These are phyloP conservation scores for Aurinia saxatilis DNA, from an alignment of 345 rosid genomes.

Conservation along the genomic window DNA sequence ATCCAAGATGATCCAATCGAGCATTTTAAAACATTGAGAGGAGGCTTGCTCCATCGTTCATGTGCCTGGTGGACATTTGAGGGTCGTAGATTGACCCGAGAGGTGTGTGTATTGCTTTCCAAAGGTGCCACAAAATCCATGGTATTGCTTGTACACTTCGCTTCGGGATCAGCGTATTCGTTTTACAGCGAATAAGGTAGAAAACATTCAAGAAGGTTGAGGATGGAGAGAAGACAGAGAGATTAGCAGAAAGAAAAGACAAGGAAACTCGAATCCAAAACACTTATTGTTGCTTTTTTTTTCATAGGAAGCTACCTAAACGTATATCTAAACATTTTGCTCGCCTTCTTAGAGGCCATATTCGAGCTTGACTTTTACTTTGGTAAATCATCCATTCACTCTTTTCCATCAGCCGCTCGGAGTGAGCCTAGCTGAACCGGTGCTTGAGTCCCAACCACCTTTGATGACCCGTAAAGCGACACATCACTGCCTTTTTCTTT, in stretches of 20 bases:
- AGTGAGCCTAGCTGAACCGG: conserved; percentile 94
- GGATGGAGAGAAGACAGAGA: too few relatives aligned
- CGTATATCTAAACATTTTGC: neutral
- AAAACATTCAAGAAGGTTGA: too few relatives aligned
- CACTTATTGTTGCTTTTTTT: conserved; percentile 16
- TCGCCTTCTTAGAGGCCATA: conserved; percentile 10
- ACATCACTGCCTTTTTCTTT: conserved; percentile 67
- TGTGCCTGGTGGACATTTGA: too few relatives aligned
- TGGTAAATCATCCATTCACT: conserved; percentile 30
- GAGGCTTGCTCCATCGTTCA: too few relatives aligned
- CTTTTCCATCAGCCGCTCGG: conserved; percentile 84
- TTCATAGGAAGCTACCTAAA: conserved; percentile 12
- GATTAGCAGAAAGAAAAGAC: neutral
- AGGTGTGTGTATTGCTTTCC: too few relatives aligned
- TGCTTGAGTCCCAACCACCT: conserved; percentile 99
- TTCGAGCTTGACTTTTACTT: conserved; percentile 6
- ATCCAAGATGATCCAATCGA: too few relatives aligned
- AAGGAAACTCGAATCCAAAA: conserved; percentile 7
- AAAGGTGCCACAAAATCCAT: too few relatives aligned
- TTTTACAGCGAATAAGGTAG: too few relatives aligned
- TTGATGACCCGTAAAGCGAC: conserved; percentile 77
- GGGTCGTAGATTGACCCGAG: too few relatives aligned
- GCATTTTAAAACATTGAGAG: too few relatives aligned
- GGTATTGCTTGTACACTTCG: too few relatives aligned
- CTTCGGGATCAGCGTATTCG: too few relatives aligned